These are phyloP conservation scores for Paxillus involutus DNA, from an alignment of 768 basidiomycete species.

Conservation along the genomic window DNA sequence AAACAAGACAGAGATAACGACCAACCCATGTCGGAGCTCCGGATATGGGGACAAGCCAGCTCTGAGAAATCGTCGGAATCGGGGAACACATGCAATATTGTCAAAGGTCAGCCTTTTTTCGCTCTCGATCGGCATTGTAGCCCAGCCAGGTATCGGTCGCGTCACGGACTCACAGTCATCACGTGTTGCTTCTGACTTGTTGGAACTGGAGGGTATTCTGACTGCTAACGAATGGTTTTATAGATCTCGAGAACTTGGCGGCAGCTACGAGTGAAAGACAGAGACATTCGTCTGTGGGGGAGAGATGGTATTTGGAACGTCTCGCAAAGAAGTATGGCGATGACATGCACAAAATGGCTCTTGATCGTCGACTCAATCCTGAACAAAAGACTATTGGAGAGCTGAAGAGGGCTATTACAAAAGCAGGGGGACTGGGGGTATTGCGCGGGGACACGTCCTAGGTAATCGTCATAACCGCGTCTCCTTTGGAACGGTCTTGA, in stretches of 20 bases:
- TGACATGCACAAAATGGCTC: slow-evolving; percentile 75
- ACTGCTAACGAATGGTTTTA: slow-evolving; percentile 11
- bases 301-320: slow-evolving; percentile 61
- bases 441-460: slow-evolving; percentile 14
- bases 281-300: slow-evolving; percentile 69
- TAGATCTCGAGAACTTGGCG: slow-evolving; percentile 70
- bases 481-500: background rate
- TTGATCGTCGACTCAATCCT: slow-evolving; percentile 75
- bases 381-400: slow-evolving; percentile 86
- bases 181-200: slow-evolving; percentile 1
- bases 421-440: slow-evolving; percentile 46
- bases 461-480: background rate
- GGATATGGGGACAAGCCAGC: slow-evolving; percentile 16
- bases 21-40: slow-evolving; percentile 26
- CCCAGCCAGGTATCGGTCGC: background rate
- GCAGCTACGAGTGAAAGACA: slow-evolving; percentile 43
- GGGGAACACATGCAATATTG: slow-evolving; percentile 3
- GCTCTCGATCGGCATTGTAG: slow-evolving; percentile 1
- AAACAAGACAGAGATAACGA: slow-evolving; percentile 40
- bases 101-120: slow-evolving; percentile 34
- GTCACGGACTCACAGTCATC: background rate
- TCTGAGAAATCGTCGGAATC: background rate
- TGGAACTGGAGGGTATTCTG: background rate
- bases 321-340: slow-evolving; percentile 70
- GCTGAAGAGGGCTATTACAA: slow-evolving; percentile 60